phyloP scores from a whole-genome alignment of 495 filamentous ascomycete species.

The Penicillium taxi region DNA sequence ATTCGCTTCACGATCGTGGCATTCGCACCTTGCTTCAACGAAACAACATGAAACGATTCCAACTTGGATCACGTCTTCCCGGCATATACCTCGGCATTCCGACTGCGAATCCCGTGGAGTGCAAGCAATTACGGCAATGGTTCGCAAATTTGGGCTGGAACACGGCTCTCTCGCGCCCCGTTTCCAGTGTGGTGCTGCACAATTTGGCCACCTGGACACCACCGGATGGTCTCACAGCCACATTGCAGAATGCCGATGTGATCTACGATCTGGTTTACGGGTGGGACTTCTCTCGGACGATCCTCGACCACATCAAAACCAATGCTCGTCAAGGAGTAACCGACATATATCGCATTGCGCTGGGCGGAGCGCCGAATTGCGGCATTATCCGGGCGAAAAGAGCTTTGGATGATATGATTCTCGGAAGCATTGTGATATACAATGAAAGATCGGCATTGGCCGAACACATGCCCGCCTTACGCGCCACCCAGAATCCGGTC shows the following conservation, averaged over 20 bases:
- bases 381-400: conserved; percentile 77
- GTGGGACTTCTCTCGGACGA: conserved; percentile 62
- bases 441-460: conserved; percentile 58
- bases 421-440: conserved; percentile 81
- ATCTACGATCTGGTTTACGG: conserved; percentile 69
- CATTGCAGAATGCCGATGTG: conserved; percentile 56
- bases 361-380: conserved; percentile 62
- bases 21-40: conserved; percentile 62
- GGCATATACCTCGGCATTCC: conserved; percentile 76
- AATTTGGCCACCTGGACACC: conserved; percentile 65
- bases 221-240: conserved; percentile 63
- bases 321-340: conserved; percentile 73
- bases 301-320: conserved; percentile 67
- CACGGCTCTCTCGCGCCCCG: conserved; percentile 50
- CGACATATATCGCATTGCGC: conserved; percentile 71
- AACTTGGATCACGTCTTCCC: conserved; percentile 70
- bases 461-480: conserved; percentile 60
- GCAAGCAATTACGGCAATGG: conserved; percentile 55
- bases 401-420: conserved; percentile 53
- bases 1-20: conserved; percentile 74
- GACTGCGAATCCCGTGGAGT: conserved; percentile 47
- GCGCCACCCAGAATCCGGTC: conserved; percentile 34
- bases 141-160: conserved; percentile 68
- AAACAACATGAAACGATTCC: conserved; percentile 62
- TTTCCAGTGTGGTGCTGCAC: conserved; percentile 58